Conservation (phyloP, 805 yeast species). For the Saturnispora diversa region DNA sequence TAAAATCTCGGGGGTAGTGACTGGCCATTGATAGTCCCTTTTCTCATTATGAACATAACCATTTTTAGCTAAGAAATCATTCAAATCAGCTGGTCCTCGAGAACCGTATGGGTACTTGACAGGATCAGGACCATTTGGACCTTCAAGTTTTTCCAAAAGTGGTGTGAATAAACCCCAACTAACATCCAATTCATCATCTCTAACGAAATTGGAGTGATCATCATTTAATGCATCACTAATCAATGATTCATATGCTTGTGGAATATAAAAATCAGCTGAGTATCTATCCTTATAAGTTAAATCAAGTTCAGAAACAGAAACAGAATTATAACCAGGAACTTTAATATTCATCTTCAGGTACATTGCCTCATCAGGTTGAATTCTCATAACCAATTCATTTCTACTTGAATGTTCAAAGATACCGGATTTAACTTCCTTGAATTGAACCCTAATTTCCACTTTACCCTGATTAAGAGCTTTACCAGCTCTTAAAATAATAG, state of each 20-base stretch:
- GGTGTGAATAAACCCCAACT: conserved; percentile 95
- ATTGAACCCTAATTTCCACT: conserved; percentile 93
- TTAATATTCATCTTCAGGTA: conserved; percentile 90
- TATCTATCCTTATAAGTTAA: conserved; percentile 77
- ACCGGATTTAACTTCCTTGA: conserved; percentile 76
- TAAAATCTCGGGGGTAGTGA: conserved; percentile 45
- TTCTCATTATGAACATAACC: conserved; percentile 63
- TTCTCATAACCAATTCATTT: conserved; percentile 87
- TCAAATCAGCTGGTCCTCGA: conserved; percentile 71
- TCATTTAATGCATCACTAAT: conserved; percentile 85
- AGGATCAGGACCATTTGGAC: conserved; percentile 59
- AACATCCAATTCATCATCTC: conserved; percentile 93
- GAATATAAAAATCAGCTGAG: conserved; percentile 76
- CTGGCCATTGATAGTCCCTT: conserved; percentile 85
- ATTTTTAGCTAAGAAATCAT: conserved; percentile 53
- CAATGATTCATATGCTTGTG: conserved; percentile 95
- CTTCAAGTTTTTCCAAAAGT: conserved; percentile 70
- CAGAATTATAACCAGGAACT: conserved; percentile 82
- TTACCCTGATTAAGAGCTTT: conserved; percentile 92
- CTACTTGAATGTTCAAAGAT: conserved; percentile 74
- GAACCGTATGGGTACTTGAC: conserved; percentile 78
- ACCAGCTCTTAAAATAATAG: conserved; percentile 92
- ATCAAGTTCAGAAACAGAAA: conserved; percentile 84
- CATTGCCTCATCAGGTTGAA: conserved; percentile 93
- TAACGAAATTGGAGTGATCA: conserved; percentile 94